A percentile compares a stretch with the other conserved stretches of the same genome.
These are phyloP conservation scores for Conringia planisiliqua DNA, from an alignment of 345 rosid species.

Conservation along the genomic window DNA sequence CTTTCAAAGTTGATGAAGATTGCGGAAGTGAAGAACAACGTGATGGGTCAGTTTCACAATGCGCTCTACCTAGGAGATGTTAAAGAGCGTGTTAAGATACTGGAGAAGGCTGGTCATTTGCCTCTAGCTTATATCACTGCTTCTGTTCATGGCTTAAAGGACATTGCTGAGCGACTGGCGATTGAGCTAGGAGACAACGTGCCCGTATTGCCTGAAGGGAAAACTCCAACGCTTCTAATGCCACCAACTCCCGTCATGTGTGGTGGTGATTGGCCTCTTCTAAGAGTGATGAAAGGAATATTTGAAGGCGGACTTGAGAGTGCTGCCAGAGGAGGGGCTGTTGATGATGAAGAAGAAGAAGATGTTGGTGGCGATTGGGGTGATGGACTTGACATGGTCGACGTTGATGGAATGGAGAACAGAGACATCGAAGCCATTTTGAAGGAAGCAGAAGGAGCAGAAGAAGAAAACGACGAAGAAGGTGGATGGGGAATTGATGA, in stretches of 20 bases:
- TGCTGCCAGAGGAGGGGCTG: not conserved
- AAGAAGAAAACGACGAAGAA: not conserved
- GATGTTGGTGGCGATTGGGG: not conserved
- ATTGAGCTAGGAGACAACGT: not conserved
- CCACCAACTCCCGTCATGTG: not conserved
- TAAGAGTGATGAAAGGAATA: not conserved
- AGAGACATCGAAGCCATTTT: not conserved
- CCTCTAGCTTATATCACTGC: not conserved
- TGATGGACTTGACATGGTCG: not conserved
- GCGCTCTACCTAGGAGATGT: conserved; percentile 4
- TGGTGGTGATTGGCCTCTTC: conserved; percentile 9
- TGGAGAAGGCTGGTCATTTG: not conserved
- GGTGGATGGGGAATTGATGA: not conserved
- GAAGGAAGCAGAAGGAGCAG: not conserved
- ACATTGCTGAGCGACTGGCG: not conserved
- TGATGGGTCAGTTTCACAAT: not conserved
- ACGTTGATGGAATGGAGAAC: not conserved
- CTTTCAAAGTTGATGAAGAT: not conserved
- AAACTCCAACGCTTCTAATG: not conserved
- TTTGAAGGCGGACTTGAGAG: not conserved
- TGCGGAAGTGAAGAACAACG: conserved; percentile 1
- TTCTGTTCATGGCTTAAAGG: not conserved
- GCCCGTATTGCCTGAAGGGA: not conserved
- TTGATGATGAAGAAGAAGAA: not conserved
- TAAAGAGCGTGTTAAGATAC: conserved; percentile 2